Evolutionary conservation across 2,329 filamentous ascomycete species (phyloP), one percentile per base, ranked within the genome.

Genomic region (Penicillium brevicompactum): DNA sequence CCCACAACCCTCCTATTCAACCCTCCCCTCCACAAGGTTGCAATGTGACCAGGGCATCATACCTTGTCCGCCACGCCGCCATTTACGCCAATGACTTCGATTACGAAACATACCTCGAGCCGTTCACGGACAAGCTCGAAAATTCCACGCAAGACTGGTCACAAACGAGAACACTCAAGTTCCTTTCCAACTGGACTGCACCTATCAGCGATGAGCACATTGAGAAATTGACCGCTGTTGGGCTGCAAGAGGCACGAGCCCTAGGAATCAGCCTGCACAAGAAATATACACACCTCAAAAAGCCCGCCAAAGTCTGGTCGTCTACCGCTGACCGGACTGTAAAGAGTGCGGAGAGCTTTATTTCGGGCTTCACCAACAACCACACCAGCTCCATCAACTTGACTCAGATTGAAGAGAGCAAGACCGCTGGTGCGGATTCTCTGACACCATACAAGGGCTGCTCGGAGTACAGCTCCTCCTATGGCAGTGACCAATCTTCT

Each of bases 391-490:
- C 75, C 48, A 85, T 86, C 56, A 73, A 82, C 45, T 76, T 85
- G 7, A 78, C 84, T 43, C 76, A 76, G 60, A 74, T 88, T 49
- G 80, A 80, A 58, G 85, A 88, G 67, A 80, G 79, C 18, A 67
- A 82, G 53, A 75, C 85, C 56, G 74, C 80, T 2, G 85, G 85
- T 16, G 86, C 85, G 8, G 77, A 88, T 65, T 80, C 77, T 45
- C 70, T 88, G 60, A 88, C 86, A 1, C 85, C 86, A 0, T 88
- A 89, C 71, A 82, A 84, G 67, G 80, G 80, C 38, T 89, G 87
- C 62, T 84, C 85, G 11, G 83, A 80, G 11, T 89, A 87, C 69
- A 84, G 80, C 43, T 78, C 78, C 1, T 81, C 81, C 2, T 76
- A 78, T 3, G 85, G 85, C 2, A 83, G 81, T 61, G 74, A 85